Conservation (phyloP, 2,329 filamentous ascomycete genomes). For the Diaporthe sp. region DNA sequence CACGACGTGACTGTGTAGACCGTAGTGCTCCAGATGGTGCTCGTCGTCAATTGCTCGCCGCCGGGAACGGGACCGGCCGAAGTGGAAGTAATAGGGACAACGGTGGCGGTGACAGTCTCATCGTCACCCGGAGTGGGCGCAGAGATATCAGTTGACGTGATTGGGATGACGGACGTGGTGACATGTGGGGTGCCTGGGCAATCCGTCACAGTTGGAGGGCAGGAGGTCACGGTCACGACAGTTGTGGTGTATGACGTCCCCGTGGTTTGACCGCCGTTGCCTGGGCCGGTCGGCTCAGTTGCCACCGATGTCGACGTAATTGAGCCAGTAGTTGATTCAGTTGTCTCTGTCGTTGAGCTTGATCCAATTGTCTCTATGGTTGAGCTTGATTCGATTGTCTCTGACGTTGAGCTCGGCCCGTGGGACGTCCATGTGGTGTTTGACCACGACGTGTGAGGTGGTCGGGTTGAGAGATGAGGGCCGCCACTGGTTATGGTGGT, state of each 20-base stretch:
- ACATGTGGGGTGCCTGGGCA: conserved; percentile 45
- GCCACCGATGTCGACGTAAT: conserved; percentile 29
- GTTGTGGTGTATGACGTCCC: conserved; percentile 34
- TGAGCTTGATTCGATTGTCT: background rate
- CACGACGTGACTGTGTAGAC: conserved; percentile 70
- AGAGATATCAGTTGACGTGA: conserved; percentile 53
- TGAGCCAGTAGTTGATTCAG: background rate
- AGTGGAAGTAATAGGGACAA: conserved; percentile 23
- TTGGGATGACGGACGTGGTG: conserved; percentile 48
- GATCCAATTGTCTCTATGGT: background rate
- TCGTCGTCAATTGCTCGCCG: conserved; percentile 45
- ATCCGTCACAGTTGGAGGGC: conserved; percentile 36
- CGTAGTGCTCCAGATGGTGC: conserved; percentile 55
- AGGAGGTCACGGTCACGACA: conserved; percentile 34
- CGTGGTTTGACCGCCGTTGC: conserved; percentile 15
- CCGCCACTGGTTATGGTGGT: conserved; percentile 21
- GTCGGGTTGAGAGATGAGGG: conserved; percentile 26
- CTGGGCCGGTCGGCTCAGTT: conserved; percentile 8
- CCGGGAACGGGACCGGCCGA: background rate
- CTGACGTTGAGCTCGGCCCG: conserved; percentile 15
- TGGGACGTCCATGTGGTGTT: conserved; percentile 33
- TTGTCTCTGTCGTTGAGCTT: conserved; percentile 3
- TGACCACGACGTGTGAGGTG: conserved; percentile 13
- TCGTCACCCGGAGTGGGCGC: conserved; percentile 4
- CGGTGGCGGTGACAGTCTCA: conserved; percentile 3